A percentile compares a stretch with the other conserved stretches of the same genome.
These are phyloP conservation scores for Quercus rubra DNA, from an alignment of 306 rosid genomes.

Conservation along the genomic window DNA sequence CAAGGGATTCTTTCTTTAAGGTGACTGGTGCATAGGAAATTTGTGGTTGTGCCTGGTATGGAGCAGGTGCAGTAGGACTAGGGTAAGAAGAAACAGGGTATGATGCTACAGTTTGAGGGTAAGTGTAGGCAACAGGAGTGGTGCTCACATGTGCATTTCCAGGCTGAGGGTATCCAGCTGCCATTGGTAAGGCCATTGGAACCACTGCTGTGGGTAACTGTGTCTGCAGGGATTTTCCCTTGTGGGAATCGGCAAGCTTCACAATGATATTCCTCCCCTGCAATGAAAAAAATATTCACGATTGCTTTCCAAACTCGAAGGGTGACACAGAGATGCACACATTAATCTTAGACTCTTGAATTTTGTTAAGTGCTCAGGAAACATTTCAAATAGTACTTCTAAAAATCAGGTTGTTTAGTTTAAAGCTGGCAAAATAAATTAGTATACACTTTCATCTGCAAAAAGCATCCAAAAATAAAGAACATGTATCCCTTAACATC, in stretches of 20 bases:
- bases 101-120: constrained; percentile 52
- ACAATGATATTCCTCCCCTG: constrained; percentile 72
- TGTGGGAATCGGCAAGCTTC: constrained; percentile 75
- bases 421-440: not conserved
- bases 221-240: constrained; percentile 46
- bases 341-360: not conserved
- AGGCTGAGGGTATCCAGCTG: constrained; percentile 57
- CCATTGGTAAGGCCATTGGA: constrained; percentile 54
- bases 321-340: not conserved
- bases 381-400: not conserved
- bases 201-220: constrained; percentile 37
- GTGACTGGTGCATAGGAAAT: constrained; percentile 45
- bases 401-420: not conserved
- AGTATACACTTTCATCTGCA: not conserved
- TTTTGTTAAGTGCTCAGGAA: not conserved
- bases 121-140: constrained; percentile 41
- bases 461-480: not conserved
- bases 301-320: not conserved
- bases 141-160: constrained; percentile 40
- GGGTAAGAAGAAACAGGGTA: constrained; percentile 55
- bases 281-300: constrained; percentile 20
- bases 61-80: constrained; percentile 36
- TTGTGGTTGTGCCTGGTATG: constrained; percentile 51
- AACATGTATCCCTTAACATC: not conserved
- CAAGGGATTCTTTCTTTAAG: constrained; percentile 40